Base-by-base conservation (phyloP, 495 filamentous ascomycete genomes). In the Lophium mytilinum region DNA sequence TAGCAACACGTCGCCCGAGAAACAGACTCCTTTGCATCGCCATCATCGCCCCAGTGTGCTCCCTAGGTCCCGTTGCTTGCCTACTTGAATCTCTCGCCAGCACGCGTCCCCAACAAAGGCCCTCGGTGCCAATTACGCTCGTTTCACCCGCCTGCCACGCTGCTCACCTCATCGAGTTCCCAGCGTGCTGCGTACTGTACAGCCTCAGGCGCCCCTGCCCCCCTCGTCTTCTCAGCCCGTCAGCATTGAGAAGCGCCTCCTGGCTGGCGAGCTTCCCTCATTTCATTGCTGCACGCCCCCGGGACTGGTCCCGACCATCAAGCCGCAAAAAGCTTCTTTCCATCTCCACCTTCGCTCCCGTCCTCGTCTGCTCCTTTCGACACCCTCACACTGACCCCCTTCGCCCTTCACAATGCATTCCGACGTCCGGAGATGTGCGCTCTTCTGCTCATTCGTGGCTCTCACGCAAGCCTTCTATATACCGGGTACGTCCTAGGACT, bases 401-500 rank as follows among this genome's bases (percentile, higher is more conserved):
- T 10, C 42, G 17, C 21, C 48, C 34, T 9, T 9, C 46, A 52
- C 3, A 58, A 64, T 64, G 57, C 62, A 64, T 46, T 40, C 57
- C 19, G 57, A 64, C 58, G 50, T 57, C 9, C 52, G 53, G 57
- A 50, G 52, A 33, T 35, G 43, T 35, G 36, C 33, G 36, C 21
- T 61, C 17, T 37, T 57, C 43, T 64, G 53, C 57, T 46, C 53
- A 7, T 42, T 64, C 10, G 33, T 58, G 5, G 50, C 36, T 0
- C 43, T 61, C 37, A 52, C 50, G 9, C 62, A 61, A 19, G 62
- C 57, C 15, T 64, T 64, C 34, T 64, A 64, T 24, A 64, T 64
- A 43, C 62, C 62, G 8, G 62, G 62, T 64, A 58, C 21, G 56
- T 37, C 52, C 17, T 24, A 52, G 17, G n/a, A 4, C 21, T 42